phyloP scores from a whole-genome alignment of 148 eudicot species.

The Vaccinium corymbosum region DNA sequence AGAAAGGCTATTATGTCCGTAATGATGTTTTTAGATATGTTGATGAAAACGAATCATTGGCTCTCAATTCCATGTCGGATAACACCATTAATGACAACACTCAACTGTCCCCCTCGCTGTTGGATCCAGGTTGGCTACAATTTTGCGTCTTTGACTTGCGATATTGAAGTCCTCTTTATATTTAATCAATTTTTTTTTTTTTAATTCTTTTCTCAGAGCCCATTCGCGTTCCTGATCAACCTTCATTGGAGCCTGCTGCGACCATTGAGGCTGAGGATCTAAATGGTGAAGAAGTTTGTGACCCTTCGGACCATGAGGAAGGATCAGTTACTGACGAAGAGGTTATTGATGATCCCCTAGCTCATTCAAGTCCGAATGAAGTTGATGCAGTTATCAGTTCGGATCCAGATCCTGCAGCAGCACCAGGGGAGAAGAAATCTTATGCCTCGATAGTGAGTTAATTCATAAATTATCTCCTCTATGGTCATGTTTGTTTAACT shows the following conservation, averaged over 20 bases:
- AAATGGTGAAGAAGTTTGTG: conserved; percentile 26
- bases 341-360: conserved; percentile 21
- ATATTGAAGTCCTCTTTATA: conserved; percentile 6
- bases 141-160: not conserved
- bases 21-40: conserved; percentile 66
- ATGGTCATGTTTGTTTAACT: not conserved
- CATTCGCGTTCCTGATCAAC: conserved; percentile 25
- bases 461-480: not conserved
- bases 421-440: conserved; percentile 52
- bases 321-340: conserved; percentile 25
- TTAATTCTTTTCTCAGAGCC: conserved; percentile 31
- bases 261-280: conserved; percentile 26
- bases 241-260: conserved; percentile 20
- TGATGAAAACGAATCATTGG: conserved; percentile 39
- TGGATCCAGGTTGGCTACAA: conserved; percentile 34
- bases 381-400: conserved; percentile 24
- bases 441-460: conserved; percentile 69
- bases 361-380: conserved; percentile 33
- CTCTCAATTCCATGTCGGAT: conserved; percentile 19
- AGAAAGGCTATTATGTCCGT: conserved; percentile 55
- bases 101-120: conserved; percentile 25
- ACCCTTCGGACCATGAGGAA: conserved; percentile 26
- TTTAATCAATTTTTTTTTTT: not conserved
- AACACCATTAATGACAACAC: conserved; percentile 22
- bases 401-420: conserved; percentile 15